Percentiles rank a stretch among this genome's conserved stretches.
Evolutionary conservation across 192 early-diverging fungal species (phyloP).

Genomic region (Coemansia sp.): DNA sequence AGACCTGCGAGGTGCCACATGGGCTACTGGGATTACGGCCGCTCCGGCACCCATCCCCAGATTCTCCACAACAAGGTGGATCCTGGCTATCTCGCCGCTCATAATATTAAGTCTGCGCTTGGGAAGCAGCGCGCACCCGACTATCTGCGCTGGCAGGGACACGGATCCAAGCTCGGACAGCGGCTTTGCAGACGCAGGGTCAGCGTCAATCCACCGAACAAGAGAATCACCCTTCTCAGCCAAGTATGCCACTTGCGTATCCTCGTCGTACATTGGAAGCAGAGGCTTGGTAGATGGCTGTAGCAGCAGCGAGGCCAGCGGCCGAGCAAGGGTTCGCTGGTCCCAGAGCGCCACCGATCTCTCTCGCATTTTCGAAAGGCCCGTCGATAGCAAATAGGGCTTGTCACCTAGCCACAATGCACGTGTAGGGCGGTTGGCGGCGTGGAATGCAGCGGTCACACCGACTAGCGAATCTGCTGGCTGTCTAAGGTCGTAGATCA

Average conservation of each 20-base stretch:
- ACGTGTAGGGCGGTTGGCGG: constrained; percentile 48
- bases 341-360: constrained; percentile 78
- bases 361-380: constrained; percentile 67
- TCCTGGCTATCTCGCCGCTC: constrained; percentile 64
- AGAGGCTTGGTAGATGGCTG: constrained; percentile 71
- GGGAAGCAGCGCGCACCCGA: constrained; percentile 65
- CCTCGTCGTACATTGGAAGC: constrained; percentile 74
- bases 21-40: constrained; percentile 66
- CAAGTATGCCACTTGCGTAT: constrained; percentile 75
- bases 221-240: constrained; percentile 66
- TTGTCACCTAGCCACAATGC: constrained; percentile 68
- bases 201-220: constrained; percentile 66
- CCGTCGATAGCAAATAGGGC: constrained; percentile 65
- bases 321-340: constrained; percentile 56
- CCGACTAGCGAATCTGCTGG: constrained; percentile 1
- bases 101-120: constrained; percentile 71
- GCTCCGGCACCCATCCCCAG: constrained; percentile 52
- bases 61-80: constrained; percentile 44
- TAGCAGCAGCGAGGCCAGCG: constrained; percentile 58
- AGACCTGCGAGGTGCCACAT: constrained; percentile 62
- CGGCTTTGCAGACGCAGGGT: constrained; percentile 28
- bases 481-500: constrained; percentile 30
- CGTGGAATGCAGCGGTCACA: constrained; percentile 22
- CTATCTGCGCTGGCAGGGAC: constrained; percentile 25
- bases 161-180: constrained; percentile 39